A percentile compares a stretch with the other conserved stretches of the same genome.
phyloP scores from a whole-genome alignment of 2,329 filamentous ascomycete species.

The Dothideomycetes sp. region DNA sequence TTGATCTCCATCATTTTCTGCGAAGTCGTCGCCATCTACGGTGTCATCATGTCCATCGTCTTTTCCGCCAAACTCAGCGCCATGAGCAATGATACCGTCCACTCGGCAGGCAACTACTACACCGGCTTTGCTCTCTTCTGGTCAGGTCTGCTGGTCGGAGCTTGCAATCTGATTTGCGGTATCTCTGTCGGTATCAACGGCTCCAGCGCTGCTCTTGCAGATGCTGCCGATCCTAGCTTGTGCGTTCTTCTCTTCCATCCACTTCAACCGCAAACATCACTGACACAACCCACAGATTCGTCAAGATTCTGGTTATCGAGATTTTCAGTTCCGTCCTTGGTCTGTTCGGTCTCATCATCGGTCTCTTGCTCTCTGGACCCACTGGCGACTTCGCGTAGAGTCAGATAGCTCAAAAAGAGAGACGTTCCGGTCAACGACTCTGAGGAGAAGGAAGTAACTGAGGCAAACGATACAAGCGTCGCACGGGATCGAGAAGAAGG shows the following conservation, averaged over 20 bases:
- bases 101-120: conserved; percentile 75
- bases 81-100: conserved; percentile 55
- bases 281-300: conserved; percentile 56
- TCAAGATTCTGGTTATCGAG: conserved; percentile 97
- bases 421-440: no score
- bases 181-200: conserved; percentile 97
- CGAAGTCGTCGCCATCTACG: conserved; percentile 99
- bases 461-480: no score
- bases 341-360: conserved; percentile 91
- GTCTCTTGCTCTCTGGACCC: conserved; percentile 77
- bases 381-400: conserved; percentile 57
- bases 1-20: conserved; percentile 99
- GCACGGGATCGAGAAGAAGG: no score
- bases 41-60: conserved; percentile 98
- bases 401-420: background rate
- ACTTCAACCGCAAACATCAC: background rate
- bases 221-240: conserved; percentile 86
- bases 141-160: conserved; percentile 85
- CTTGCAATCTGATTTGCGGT: conserved; percentile 94
- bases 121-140: conserved; percentile 95
- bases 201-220: conserved; percentile 88
- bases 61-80: conserved; percentile 80
- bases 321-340: conserved; percentile 98
- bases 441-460: no score
- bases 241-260: conserved; percentile 43